Base-by-base conservation (phyloP, 2,329 filamentous ascomycete genomes). In the Sporothrix luriei region DNA sequence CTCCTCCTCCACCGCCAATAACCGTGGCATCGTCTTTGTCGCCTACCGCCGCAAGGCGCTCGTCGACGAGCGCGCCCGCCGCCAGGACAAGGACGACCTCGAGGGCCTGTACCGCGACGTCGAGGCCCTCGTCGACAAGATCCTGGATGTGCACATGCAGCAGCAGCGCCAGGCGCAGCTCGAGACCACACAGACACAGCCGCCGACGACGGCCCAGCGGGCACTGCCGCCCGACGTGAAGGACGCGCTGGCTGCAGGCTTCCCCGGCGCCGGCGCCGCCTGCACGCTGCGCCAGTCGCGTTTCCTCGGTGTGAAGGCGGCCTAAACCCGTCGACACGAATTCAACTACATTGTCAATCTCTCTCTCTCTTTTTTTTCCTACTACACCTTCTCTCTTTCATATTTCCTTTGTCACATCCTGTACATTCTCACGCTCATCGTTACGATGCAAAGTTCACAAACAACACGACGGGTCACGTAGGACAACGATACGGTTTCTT, bases 11-110 rank as follows among this genome's bases (percentile, higher is more conserved):
- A 26, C n/a, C 10, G 14, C n/a, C 24, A 79, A 80, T 66, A 82
- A 86, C 73, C 80, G 83, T 43, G 85, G 85, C 59, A 83, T 87
- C 70, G 82, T 87, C 5, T 87, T 87, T 68, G 85, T 84, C 0
- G 85, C 84, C 0, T 87, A 87, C 73, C 80, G 84, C 26, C 83
- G 83, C 71, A 82, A 83, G 19, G 78, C 79, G 4, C 51, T 70
- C 54, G 75, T 75, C 9, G 80, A 80, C 29, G 76, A 59, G 33
- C 75, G 75, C 19, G 43, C 74, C 40, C 77, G 78, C 52, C 75
- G 78, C 14, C 69, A 75, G 78, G 54, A 64, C 14, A 29, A 29
- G 13, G 77, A 77, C 9, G 82, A 85, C 73, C 80, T 87, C 2
- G 79, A 79, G 10, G 78, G 78, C 21, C 77, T 87, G 10, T 78